Conservation (phyloP, 176 grass and related monocot genomes). For the Musa acuminata region DNA sequence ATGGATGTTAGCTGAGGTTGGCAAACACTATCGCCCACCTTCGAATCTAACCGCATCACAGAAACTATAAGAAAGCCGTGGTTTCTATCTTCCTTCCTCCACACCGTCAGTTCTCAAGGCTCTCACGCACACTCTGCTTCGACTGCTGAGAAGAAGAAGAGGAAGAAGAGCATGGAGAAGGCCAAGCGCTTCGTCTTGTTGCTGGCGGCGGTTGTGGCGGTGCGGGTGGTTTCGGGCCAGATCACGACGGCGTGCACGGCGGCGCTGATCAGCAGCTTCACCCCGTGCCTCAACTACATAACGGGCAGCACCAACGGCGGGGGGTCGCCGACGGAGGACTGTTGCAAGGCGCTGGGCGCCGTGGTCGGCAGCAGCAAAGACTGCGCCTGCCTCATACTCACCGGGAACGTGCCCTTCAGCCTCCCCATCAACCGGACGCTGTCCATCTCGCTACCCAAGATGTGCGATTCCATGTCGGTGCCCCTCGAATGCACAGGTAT, state of each 20-base stretch:
- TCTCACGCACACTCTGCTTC: too few relatives aligned
- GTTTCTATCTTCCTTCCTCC: too few relatives aligned
- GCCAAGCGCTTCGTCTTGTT: neutral
- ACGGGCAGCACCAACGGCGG: slow-evolving; percentile 61
- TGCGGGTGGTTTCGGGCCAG: slow-evolving; percentile 35
- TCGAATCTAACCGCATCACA: too few relatives aligned
- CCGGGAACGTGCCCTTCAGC: slow-evolving; percentile 58
- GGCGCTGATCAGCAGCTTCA: slow-evolving; percentile 58
- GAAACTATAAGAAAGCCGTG: too few relatives aligned
- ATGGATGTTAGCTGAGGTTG: neutral
- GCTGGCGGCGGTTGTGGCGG: neutral
- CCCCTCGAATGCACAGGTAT: slow-evolving; percentile 61
- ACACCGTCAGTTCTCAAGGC: too few relatives aligned
- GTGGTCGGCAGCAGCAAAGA: slow-evolving; percentile 34
- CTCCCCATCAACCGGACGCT: slow-evolving; percentile 66
- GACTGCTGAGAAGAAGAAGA: too few relatives aligned
- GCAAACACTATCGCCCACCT: neutral
- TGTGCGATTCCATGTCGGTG: slow-evolving; percentile 44
- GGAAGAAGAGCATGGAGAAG: neutral
- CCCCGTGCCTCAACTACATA: slow-evolving; percentile 64
- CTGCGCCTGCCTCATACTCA: slow-evolving; percentile 67
- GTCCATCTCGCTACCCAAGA: slow-evolving; percentile 41
- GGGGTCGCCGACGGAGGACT: slow-evolving; percentile 47
- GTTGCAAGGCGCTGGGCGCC: slow-evolving; percentile 43
- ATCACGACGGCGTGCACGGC: slow-evolving; percentile 42